Base-by-base conservation (phyloP, 169 alveolate genomes). In the Besnoitia besnoiti region DNA sequence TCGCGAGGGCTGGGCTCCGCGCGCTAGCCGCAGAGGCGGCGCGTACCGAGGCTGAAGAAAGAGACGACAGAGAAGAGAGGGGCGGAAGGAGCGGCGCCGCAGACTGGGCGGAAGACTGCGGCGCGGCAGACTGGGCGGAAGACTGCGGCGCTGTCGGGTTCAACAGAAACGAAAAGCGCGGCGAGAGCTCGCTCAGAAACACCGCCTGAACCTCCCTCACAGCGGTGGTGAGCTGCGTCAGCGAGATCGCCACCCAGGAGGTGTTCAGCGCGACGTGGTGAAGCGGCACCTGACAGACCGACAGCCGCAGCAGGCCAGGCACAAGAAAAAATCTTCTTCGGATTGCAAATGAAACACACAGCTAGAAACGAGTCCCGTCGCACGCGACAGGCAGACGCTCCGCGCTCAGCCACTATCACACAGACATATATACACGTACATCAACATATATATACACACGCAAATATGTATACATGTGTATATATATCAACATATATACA, bases 151-250 rank as follows among this genome's bases (percentile, higher is more conserved):
- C 3, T n/a, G 40, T 51, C 37, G 55, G 87, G 16, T 40, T 35
- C 55, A 77, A 42, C 33, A 77, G 61, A 24, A 77, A 77, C 10
- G 87, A 37, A 39, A 77, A 42, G 21, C 39, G 59, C 0, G 87
- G 87, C 5, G 87, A 42, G 39, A 73, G 46, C 82, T 73, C 44
- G 24, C 82, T 73, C n/a, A 73, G 82, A 73, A 73, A 73, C 16
- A 73, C 82, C 39, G 82, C 46, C 46, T 73, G 82, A n/a, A 73
- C 16, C n/a, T 73, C 82, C 82, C 82, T n/a, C 47, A 73, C 82
- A 19, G 82, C 39, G 3, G 82, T 73, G 24, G 46, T n/a, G 46
- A 73, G 82, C 46, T 73, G 82, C 3, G 82, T 73, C 47, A 73
- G 82, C 16, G 82, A 73, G 24, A 73, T 19, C 12, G 46, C 82